Percentiles rank a stretch among this genome's conserved stretches.
phyloP scores from a whole-genome alignment of 176 grass and related monocot species.

The Bromus sterilis region DNA sequence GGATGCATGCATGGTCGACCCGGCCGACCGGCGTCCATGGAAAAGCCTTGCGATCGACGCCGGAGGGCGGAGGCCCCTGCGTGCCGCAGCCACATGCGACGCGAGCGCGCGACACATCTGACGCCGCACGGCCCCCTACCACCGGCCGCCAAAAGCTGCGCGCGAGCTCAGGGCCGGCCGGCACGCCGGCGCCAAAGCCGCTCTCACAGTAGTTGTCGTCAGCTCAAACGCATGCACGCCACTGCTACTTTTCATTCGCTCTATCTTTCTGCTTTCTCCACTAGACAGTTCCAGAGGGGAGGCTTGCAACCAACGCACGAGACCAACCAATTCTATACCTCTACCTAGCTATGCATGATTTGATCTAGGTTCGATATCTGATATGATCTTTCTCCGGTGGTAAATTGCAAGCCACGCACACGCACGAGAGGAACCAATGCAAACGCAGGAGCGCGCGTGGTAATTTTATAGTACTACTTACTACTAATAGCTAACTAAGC shows the following conservation, averaged over 20 bases:
- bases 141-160: neutral
- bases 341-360: neutral
- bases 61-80: neutral
- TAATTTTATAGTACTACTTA: neutral
- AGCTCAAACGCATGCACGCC: neutral
- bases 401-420: no score
- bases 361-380: neutral
- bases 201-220: neutral
- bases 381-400: no score
- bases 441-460: neutral
- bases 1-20: no score
- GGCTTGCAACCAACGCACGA: neutral
- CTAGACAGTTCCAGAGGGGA: neutral
- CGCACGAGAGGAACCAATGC: no score
- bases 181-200: conserved; percentile 26
- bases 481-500: neutral
- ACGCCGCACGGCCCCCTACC: conserved; percentile 4
- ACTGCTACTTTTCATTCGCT: neutral
- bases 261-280: neutral
- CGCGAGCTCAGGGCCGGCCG: neutral
- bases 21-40: no score
- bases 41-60: no score
- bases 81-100: neutral
- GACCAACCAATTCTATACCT: neutral
- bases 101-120: neutral